Percentiles rank a stretch among this genome's conserved stretches.
Conservation (phyloP, 1,284 basidiomycete genomes). For the Malassezia restricta region DNA sequence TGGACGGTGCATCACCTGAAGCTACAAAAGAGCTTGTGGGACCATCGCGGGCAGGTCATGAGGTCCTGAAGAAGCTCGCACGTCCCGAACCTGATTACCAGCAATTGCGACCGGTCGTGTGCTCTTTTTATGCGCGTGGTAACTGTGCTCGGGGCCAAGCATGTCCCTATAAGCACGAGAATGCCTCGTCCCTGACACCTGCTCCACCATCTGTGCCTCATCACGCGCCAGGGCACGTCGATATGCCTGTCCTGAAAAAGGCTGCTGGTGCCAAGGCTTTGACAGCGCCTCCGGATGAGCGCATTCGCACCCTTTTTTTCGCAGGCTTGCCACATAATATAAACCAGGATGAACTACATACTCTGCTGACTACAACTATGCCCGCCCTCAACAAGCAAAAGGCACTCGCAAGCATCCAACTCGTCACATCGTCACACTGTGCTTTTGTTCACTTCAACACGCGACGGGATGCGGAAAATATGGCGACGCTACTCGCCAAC, state of each 20-base stretch:
- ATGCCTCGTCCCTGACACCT: neutral
- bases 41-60: conserved; percentile 55
- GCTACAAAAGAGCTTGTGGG: conserved; percentile 21
- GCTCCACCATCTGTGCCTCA: conserved; percentile 53
- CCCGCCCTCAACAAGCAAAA: conserved; percentile 54
- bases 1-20: conserved; percentile 39
- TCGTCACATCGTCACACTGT: conserved; percentile 52
- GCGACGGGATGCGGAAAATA: conserved; percentile 62
- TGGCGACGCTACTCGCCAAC: conserved; percentile 67
- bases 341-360: conserved; percentile 29
- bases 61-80: conserved; percentile 86
- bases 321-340: conserved; percentile 74
- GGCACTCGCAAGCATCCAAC: conserved; percentile 53
- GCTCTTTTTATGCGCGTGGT: conserved; percentile 90
- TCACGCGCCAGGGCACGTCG: conserved; percentile 59
- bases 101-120: conserved; percentile 81
- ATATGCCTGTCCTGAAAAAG: conserved; percentile 52
- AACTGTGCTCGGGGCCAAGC: conserved; percentile 79
- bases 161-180: conserved; percentile 90
- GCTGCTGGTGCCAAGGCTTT: conserved; percentile 68
- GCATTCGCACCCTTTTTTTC: conserved; percentile 79
- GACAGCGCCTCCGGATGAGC: conserved; percentile 72
- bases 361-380: neutral
- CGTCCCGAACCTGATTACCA: conserved; percentile 92
- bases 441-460: conserved; percentile 90